A percentile compares a stretch with the other conserved stretches of the same genome.
phyloP scores from a whole-genome alignment of 2,329 filamentous ascomycete species.

The Nakataea oryzae region DNA sequence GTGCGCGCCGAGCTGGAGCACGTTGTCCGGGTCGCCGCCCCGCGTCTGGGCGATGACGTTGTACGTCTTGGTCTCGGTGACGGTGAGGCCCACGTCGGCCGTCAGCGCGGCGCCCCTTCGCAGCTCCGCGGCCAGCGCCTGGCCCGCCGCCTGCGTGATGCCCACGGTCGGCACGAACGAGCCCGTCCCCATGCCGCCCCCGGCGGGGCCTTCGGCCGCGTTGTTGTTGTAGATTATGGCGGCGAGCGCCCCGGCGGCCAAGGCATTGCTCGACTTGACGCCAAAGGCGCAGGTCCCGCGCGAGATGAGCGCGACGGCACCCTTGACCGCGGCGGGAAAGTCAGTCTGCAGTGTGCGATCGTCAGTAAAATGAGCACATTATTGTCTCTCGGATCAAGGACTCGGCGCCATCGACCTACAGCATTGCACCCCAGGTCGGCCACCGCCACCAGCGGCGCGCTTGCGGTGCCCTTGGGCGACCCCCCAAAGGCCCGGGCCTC shows the following conservation, averaged over 20 bases:
- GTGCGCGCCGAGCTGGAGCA: constrained; percentile 56
- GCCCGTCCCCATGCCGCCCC: constrained; percentile 59
- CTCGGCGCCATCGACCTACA: neutral
- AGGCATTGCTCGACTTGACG: constrained; percentile 58
- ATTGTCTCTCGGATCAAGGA: too few species aligned
- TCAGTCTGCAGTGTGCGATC: constrained; percentile 33
- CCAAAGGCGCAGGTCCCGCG: constrained; percentile 65
- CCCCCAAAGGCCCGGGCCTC: constrained; percentile 28
- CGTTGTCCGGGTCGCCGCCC: constrained; percentile 49
- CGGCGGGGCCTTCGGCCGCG: constrained; percentile 44
- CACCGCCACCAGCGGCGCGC: constrained; percentile 32
- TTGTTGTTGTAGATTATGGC: constrained; percentile 69
- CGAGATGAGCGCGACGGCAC: constrained; percentile 59
- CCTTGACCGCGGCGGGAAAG: constrained; percentile 47
- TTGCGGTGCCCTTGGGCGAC: constrained; percentile 33
- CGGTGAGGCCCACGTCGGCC: constrained; percentile 10
- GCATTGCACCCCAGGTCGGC: constrained; percentile 39
- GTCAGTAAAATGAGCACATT: too few species aligned
- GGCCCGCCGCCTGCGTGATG: constrained; percentile 48
- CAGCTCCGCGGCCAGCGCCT: constrained; percentile 39
- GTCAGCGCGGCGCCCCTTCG: neutral
- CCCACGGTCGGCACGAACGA: constrained; percentile 59
- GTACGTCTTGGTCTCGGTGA: constrained; percentile 40
- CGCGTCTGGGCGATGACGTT: constrained; percentile 56
- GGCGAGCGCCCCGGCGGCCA: constrained; percentile 57